These are phyloP conservation scores for Dendrobium huoshanense DNA, from an alignment of 106 monocot genomes.

Conservation along the genomic window DNA sequence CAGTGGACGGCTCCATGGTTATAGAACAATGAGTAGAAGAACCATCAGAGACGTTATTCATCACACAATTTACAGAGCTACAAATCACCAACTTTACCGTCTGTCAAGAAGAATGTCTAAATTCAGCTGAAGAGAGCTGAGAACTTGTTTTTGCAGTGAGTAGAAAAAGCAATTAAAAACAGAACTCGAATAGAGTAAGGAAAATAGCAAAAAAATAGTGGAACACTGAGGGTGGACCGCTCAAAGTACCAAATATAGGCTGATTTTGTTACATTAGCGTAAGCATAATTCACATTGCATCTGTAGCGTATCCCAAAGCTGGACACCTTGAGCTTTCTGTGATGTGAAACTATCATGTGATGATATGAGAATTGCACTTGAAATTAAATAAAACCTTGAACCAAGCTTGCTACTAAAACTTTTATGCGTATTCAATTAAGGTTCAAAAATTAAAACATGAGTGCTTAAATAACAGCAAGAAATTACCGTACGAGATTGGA, in stretches of 20 bases:
- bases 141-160: background rate
- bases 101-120: background rate
- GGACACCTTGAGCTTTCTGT: too few species aligned
- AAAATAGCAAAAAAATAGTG: background rate
- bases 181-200: background rate
- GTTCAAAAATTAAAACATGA: too few species aligned
- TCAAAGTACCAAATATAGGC: background rate
- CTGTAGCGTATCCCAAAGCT: background rate
- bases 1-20: slow-evolving; percentile 2
- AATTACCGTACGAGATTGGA: too few species aligned
- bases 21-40: slow-evolving; percentile 1
- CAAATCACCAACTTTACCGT: background rate
- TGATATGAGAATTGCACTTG: too few species aligned
- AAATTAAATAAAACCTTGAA: too few species aligned
- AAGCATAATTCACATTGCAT: background rate
- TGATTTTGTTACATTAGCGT: background rate
- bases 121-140: background rate
- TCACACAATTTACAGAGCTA: background rate
- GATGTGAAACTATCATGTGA: too few species aligned
- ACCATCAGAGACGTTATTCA: slow-evolving; percentile 1
- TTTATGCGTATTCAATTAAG: too few species aligned
- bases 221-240: background rate
- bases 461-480: too few species aligned
- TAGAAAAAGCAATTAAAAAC: background rate
- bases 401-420: too few species aligned